Conservation (phyloP, 345 rosid species). For the Syzygium grande region DNA sequence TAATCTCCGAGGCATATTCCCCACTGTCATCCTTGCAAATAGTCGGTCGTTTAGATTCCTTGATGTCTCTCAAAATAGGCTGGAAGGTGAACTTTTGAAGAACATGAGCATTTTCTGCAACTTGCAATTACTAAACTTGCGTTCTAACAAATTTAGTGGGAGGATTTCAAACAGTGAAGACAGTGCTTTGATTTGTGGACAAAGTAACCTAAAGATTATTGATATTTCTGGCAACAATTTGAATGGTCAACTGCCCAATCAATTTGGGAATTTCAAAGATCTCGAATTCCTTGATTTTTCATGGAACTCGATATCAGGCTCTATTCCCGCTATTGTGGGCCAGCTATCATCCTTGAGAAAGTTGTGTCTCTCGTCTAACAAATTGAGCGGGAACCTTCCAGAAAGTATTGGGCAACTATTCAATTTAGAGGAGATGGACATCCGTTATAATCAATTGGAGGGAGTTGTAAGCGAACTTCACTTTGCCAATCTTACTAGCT, state of each 20-base stretch:
- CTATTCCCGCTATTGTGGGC: background rate
- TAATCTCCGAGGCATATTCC: accelerated
- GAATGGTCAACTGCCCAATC: background rate
- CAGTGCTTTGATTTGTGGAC: background rate
- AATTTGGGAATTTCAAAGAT: background rate
- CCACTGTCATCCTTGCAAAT: background rate
- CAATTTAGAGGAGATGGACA: background rate
- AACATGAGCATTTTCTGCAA: accelerated
- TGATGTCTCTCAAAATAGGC: accelerated
- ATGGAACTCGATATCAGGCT: background rate
- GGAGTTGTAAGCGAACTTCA: background rate
- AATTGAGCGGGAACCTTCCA: background rate
- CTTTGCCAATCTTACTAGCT: background rate
- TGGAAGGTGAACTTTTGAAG: background rate
- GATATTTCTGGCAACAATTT: background rate
- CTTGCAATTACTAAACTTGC: accelerated
- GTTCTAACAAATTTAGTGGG: accelerated
- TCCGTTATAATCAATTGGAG: background rate
- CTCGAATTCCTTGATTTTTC: background rate
- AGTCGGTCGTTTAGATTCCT: accelerated
- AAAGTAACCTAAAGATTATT: accelerated
- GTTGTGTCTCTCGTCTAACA: background rate
- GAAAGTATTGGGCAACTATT: background rate
- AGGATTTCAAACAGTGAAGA: accelerated
- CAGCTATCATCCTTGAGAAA: background rate